A percentile compares a stretch with the other conserved stretches of the same genome.
These are phyloP conservation scores for Amanita brunnescens DNA, from an alignment of 768 basidiomycete genomes.

Conservation along the genomic window DNA sequence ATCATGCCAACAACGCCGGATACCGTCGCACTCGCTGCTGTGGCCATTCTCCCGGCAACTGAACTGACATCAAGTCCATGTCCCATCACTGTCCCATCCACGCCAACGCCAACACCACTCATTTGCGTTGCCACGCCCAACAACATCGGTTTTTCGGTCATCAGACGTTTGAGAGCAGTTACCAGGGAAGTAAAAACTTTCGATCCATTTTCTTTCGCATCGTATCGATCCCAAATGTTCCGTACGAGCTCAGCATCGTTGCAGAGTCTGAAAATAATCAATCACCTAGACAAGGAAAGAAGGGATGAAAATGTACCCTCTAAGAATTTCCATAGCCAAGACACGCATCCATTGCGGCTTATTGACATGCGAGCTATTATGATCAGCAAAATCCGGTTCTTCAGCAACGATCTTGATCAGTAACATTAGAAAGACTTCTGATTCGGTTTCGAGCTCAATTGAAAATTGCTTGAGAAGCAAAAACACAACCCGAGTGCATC, in stretches of 20 bases:
- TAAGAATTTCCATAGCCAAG: constrained; percentile 85
- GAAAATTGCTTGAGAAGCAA: constrained; percentile 89
- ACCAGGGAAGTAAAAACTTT: constrained; percentile 74
- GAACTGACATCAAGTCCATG: constrained; percentile 57
- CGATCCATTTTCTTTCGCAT: constrained; percentile 49
- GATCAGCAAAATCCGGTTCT: constrained; percentile 27
- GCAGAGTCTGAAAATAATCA: constrained; percentile 45
- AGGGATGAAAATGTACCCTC: constrained; percentile 45
- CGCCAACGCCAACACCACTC: constrained; percentile 62
- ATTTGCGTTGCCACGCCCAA: constrained; percentile 78
- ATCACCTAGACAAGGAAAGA: background rate
- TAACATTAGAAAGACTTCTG: constrained; percentile 78
- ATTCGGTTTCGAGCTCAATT: constrained; percentile 67
- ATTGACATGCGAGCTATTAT: constrained; percentile 18
- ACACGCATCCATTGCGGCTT: constrained; percentile 85
- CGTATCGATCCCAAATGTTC: constrained; percentile 73
- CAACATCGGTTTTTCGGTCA: constrained; percentile 81
- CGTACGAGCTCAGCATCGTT: constrained; percentile 73
- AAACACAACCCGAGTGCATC: constrained; percentile 91
- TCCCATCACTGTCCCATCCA: constrained; percentile 28
- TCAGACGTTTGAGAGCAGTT: constrained; percentile 73
- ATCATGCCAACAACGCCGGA: constrained; percentile 86
- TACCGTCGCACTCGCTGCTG: constrained; percentile 74
- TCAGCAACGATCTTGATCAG: constrained; percentile 58
- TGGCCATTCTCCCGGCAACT: constrained; percentile 79